A percentile compares a stretch with the other conserved stretches of the same genome.
Conservation (phyloP, 371 early-diverging fungal genomes). For the Saksenaea vasiformis region DNA sequence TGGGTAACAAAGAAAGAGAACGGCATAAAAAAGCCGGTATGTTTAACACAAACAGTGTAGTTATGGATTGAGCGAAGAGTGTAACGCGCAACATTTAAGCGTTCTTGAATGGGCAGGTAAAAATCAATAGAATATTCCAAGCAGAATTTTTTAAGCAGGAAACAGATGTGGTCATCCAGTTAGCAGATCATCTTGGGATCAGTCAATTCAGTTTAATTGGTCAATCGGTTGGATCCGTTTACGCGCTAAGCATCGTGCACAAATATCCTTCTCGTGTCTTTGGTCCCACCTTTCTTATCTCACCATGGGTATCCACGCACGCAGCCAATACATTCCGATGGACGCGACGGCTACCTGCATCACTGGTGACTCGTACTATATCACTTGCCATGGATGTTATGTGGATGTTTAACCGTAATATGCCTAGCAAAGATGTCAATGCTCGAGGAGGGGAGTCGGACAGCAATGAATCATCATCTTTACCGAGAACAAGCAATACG, state of each 20-base stretch:
- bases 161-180: constrained; percentile 42
- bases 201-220: constrained; percentile 43
- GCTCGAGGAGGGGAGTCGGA: not conserved
- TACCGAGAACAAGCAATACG: constrained; percentile 8
- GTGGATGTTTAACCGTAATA: constrained; percentile 43
- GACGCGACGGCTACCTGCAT: constrained; percentile 48
- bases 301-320: constrained; percentile 56
- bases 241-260: constrained; percentile 44
- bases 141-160: not conserved
- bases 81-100: constrained; percentile 36
- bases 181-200: constrained; percentile 40
- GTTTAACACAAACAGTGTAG: constrained; percentile 11
- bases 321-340: constrained; percentile 54
- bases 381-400: constrained; percentile 52
- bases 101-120: constrained; percentile 53
- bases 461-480: not conserved
- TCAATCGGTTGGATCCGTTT: constrained; percentile 53
- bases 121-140: not conserved
- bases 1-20: constrained; percentile 29
- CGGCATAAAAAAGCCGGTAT: not conserved
- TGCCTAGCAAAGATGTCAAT: not conserved
- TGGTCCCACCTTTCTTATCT: constrained; percentile 46
- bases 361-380: constrained; percentile 41
- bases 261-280: constrained; percentile 37
- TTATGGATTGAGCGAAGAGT: constrained; percentile 50